phyloP scores from a whole-genome alignment of 495 filamentous ascomycete genomes.

The Niebla homalea region DNA sequence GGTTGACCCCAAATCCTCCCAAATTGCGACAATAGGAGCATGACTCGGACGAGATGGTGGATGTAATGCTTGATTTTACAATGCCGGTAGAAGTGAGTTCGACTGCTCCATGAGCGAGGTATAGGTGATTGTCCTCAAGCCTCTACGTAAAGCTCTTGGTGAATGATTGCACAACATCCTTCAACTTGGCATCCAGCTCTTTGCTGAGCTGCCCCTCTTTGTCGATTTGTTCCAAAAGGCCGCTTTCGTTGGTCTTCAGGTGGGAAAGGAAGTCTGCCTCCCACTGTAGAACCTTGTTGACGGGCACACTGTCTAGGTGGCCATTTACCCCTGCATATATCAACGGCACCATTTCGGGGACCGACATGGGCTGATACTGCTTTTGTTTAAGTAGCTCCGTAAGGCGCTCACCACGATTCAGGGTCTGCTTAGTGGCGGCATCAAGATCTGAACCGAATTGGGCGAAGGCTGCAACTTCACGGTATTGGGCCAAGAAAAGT shows the following conservation, averaged over 20 bases:
- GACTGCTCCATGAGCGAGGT: too few species aligned
- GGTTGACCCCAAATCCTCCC: too few species aligned
- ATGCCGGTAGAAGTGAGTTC: too few species aligned
- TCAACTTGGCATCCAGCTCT: slow-evolving; percentile 79
- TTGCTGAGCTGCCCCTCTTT: slow-evolving; percentile 95
- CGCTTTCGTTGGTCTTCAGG: slow-evolving; percentile 78
- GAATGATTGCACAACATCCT: slow-evolving; percentile 66
- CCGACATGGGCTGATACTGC: slow-evolving; percentile 98
- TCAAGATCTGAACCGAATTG: slow-evolving; percentile 99
- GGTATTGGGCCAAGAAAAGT: slow-evolving; percentile 99
- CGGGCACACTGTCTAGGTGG: slow-evolving; percentile 74
- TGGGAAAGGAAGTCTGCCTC: slow-evolving; percentile 87
- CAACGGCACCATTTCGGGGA: slow-evolving; percentile 98
- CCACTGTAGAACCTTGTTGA: slow-evolving; percentile 76
- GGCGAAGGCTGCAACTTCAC: slow-evolving; percentile 98
- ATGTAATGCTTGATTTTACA: too few species aligned
- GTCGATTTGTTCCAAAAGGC: slow-evolving; percentile 75
- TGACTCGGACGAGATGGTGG: too few species aligned
- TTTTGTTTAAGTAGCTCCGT: slow-evolving; percentile 99
- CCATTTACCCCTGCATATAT: slow-evolving; percentile 99
- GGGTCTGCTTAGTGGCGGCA: slow-evolving; percentile 96
- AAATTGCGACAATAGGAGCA: too few species aligned
- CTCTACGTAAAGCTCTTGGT: slow-evolving; percentile 73
- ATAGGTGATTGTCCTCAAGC: background rate
- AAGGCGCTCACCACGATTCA: slow-evolving; percentile 96